Conservation (phyloP, 2,329 filamentous ascomycete species). For the Aspergillus luchuensis region DNA sequence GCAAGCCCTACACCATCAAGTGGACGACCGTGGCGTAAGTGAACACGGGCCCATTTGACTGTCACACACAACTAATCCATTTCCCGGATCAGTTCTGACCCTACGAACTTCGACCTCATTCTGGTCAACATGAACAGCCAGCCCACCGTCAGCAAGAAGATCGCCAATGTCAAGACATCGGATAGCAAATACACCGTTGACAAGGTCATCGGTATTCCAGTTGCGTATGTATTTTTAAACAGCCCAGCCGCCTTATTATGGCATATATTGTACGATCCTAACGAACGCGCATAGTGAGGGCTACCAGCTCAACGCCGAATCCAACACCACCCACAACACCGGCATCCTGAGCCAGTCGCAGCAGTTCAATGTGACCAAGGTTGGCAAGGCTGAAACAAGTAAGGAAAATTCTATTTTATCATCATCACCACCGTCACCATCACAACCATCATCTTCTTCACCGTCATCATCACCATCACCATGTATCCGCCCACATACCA, state of each 20-base stretch:
- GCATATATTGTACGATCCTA: constrained; percentile 6
- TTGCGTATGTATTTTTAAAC: constrained; percentile 24
- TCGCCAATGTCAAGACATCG: constrained; percentile 41
- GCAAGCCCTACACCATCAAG: constrained; percentile 39
- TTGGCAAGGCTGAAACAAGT: constrained; percentile 24
- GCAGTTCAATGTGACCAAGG: constrained; percentile 28
- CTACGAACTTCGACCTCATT: constrained; percentile 42
- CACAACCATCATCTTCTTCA: constrained; percentile 6
- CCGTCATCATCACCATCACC: constrained; percentile 8
- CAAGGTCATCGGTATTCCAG: constrained; percentile 28
- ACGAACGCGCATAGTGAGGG: constrained; percentile 27
- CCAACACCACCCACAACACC: constrained; percentile 33
- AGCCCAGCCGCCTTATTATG: neutral
- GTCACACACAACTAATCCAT: neutral
- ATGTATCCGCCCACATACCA: constrained; percentile 1
- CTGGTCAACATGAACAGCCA: constrained; percentile 46
- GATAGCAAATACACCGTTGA: constrained; percentile 40
- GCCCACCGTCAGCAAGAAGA: constrained; percentile 33
- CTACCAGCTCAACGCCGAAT: constrained; percentile 48
- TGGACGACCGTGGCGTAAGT: constrained; percentile 43
- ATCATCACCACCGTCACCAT: constrained; percentile 11
- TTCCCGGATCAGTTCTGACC: constrained; percentile 39
- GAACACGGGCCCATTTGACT: neutral
- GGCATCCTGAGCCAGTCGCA: constrained; percentile 48
- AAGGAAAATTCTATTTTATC: constrained; percentile 26